phyloP scores from a whole-genome alignment of 1,139 yeast genomes.

The Spencermartinsiella ligniputridi region DNA sequence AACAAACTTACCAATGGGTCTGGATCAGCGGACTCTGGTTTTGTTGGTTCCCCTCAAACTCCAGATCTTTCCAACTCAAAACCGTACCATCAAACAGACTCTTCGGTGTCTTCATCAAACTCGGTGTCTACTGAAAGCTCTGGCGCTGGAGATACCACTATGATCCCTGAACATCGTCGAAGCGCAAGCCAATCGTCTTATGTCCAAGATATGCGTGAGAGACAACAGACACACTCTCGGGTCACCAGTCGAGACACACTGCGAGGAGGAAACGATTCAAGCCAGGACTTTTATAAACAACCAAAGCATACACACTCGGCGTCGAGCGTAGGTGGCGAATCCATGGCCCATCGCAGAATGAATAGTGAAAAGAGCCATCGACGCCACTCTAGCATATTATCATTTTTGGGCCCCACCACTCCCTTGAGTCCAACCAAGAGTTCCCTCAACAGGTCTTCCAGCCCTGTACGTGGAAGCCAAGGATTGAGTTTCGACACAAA shows the following conservation, averaged over 20 bases:
- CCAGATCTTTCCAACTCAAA: constrained; percentile 5
- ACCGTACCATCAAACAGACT: neutral
- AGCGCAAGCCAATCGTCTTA: constrained; percentile 3
- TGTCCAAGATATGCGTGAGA: constrained; percentile 7
- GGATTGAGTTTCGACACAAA: neutral
- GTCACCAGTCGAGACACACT: constrained; percentile 21
- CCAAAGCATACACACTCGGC: constrained; percentile 18
- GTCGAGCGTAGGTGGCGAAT: constrained; percentile 11
- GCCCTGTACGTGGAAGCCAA: neutral
- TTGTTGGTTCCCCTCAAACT: constrained; percentile 7
- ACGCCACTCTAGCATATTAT: constrained; percentile 21
- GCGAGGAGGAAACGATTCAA: constrained; percentile 7
- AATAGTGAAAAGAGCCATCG: constrained; percentile 15
- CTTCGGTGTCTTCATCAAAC: neutral
- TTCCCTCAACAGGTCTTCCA: neutral
- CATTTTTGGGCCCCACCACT: constrained; percentile 12
- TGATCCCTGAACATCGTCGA: neutral
- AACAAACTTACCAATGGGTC: constrained; percentile 8
- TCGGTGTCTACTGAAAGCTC: neutral
- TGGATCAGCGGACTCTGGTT: constrained; percentile 14
- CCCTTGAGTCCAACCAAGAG: neutral
- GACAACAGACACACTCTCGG: constrained; percentile 16
- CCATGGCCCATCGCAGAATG: neutral
- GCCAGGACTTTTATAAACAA: constrained; percentile 6
- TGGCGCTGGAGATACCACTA: neutral